A percentile compares a stretch with the other conserved stretches of the same genome.
Evolutionary conservation across 495 filamentous ascomycete genomes (phyloP).

Genomic region (Podospora bellae-mahoneyi): DNA sequence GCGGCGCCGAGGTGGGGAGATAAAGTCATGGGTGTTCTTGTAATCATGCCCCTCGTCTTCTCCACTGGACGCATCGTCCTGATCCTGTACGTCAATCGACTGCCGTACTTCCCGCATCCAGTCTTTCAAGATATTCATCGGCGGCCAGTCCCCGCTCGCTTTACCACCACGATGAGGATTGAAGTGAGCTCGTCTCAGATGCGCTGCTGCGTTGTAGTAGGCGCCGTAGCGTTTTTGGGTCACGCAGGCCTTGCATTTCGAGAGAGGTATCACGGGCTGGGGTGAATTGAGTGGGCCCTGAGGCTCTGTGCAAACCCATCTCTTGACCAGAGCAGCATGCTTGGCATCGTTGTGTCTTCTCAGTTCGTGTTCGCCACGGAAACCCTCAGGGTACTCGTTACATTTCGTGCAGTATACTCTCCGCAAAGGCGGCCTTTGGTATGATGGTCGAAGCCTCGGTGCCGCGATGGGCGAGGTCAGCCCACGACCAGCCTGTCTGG

Average conservation of each 20-base stretch:
- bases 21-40: slow-evolving; percentile 40
- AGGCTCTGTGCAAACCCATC: slow-evolving; percentile 69
- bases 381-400: slow-evolving; percentile 79
- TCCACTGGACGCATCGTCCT: slow-evolving; percentile 45
- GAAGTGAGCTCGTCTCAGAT: slow-evolving; percentile 88
- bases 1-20: slow-evolving; percentile 37
- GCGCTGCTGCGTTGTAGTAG: slow-evolving; percentile 97
- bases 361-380: slow-evolving; percentile 91
- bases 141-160: slow-evolving; percentile 78
- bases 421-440: slow-evolving; percentile 70
- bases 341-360: slow-evolving; percentile 80
- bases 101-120: slow-evolving; percentile 78
- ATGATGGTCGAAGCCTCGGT: slow-evolving; percentile 59
- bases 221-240: slow-evolving; percentile 79
- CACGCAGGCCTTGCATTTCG: slow-evolving; percentile 84
- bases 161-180: slow-evolving; percentile 73
- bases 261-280: slow-evolving; percentile 63
- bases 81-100: slow-evolving; percentile 46
- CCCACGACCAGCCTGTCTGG: slow-evolving; percentile 36
- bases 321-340: slow-evolving; percentile 68
- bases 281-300: slow-evolving; percentile 39
- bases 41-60: slow-evolving; percentile 45
- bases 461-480: slow-evolving; percentile 40
- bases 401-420: slow-evolving; percentile 78
- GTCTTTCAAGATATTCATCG: slow-evolving; percentile 78